Evolutionary conservation across 1,284 basidiomycete species (phyloP).

Genomic region (Dichomitus squalens): DNA sequence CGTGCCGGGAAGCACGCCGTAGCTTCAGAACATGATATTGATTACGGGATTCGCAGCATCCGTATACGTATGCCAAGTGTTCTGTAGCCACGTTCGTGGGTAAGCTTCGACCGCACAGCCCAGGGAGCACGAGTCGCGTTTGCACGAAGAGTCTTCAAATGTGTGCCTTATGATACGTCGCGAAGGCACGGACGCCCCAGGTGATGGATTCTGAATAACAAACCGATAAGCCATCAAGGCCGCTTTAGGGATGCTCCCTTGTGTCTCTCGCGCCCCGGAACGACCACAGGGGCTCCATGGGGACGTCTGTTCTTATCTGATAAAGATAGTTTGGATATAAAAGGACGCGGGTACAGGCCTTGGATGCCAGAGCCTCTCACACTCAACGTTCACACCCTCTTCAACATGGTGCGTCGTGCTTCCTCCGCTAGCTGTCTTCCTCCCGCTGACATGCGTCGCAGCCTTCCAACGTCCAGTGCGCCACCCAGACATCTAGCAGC

Average conservation of each 20-base stretch:
- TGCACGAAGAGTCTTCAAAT: neutral
- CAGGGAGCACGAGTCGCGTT: neutral
- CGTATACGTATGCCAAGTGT: no score
- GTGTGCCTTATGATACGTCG: neutral
- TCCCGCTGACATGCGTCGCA: neutral
- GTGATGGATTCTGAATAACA: neutral
- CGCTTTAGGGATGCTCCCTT: conserved; percentile 3
- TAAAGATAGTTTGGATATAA: conserved; percentile 14
- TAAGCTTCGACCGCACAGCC: neutral
- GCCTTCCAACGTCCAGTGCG: conserved; percentile 29
- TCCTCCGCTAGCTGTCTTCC: neutral
- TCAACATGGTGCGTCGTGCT: conserved; percentile 17
- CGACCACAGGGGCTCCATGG: neutral
- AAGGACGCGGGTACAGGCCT: neutral
- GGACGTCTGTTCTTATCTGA: conserved; percentile 11
- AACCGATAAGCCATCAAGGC: conserved; percentile 6
- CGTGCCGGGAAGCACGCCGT: no score
- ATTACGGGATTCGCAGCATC: no score
- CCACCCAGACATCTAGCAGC: conserved; percentile 26
- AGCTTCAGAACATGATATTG: no score
- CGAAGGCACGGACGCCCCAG: neutral
- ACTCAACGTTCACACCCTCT: neutral
- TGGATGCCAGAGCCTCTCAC: neutral
- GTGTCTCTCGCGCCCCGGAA: neutral
- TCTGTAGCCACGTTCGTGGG: no score